Evolutionary conservation across 2,329 filamentous ascomycete species (phyloP).

Genomic region (Biscogniauxia mediterranea): DNA sequence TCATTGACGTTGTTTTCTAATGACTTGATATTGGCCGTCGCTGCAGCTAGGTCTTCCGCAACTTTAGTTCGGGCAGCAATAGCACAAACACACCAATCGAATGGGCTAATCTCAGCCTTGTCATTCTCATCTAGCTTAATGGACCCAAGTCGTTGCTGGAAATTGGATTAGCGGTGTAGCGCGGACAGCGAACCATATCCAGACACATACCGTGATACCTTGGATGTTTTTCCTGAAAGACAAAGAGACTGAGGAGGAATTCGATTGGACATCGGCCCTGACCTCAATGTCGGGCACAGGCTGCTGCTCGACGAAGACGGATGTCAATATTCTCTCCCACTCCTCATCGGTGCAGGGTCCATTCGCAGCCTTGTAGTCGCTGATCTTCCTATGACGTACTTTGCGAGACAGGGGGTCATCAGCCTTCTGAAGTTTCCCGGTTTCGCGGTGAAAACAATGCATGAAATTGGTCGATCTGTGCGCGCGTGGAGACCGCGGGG

Average conservation of each 20-base stretch:
- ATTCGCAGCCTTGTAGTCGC: slow-evolving; percentile 52
- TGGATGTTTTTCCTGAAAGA: slow-evolving; percentile 64
- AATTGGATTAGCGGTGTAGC: slow-evolving; percentile 6
- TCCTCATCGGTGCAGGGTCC: slow-evolving; percentile 59
- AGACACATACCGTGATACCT: slow-evolving; percentile 61
- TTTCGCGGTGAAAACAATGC: slow-evolving; percentile 10
- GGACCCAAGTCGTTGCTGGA: slow-evolving; percentile 66
- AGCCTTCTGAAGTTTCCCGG: slow-evolving; percentile 13
- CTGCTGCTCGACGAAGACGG: slow-evolving; percentile 52
- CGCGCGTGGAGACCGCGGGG: slow-evolving; percentile 2
- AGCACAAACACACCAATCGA: slow-evolving; percentile 67
- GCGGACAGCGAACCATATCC: slow-evolving; percentile 7
- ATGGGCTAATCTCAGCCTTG: slow-evolving; percentile 58
- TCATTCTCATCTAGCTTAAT: slow-evolving; percentile 57
- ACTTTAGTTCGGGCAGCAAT: slow-evolving; percentile 47
- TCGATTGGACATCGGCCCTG: slow-evolving; percentile 54
- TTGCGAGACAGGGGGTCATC: slow-evolving; percentile 19
- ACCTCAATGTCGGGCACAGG: slow-evolving; percentile 55
- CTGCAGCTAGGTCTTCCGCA: slow-evolving; percentile 41
- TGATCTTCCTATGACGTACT: slow-evolving; percentile 58
- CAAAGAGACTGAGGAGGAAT: slow-evolving; percentile 54
- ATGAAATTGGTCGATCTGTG: slow-evolving; percentile 21
- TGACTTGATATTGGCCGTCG: slow-evolving; percentile 42
- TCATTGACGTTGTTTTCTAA: slow-evolving; percentile 57
- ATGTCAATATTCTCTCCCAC: slow-evolving; percentile 62